Conservation (phyloP, 768 basidiomycete species). For the Auriscalpium microsporum region DNA sequence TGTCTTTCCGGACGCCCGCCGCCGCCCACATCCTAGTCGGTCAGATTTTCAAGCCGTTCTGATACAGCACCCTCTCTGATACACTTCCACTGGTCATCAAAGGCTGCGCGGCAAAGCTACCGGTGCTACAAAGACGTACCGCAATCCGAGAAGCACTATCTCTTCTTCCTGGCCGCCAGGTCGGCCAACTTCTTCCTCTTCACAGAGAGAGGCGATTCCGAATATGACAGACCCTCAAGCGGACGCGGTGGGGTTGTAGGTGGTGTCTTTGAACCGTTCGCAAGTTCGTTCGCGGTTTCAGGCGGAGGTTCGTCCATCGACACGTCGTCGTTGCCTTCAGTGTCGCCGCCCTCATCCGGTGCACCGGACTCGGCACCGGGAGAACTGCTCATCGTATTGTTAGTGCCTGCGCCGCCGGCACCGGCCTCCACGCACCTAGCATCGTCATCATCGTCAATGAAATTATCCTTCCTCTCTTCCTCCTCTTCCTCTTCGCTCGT, state of each 20-base stretch:
- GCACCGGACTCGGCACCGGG: not conserved
- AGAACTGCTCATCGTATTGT: not conserved
- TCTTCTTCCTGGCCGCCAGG: too few species aligned
- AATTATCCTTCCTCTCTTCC: slow-evolving; percentile 21
- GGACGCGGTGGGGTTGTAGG: not conserved
- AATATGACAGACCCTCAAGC: too few species aligned
- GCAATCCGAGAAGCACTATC: too few species aligned
- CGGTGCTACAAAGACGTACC: too few species aligned
- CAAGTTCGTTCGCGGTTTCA: not conserved
- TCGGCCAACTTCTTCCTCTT: too few species aligned
- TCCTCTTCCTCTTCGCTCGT: slow-evolving; percentile 37
- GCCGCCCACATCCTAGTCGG: too few species aligned
- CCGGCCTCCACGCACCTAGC: not conserved
- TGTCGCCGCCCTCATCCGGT: not conserved
- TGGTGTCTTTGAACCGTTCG: not conserved
- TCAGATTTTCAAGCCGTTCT: too few species aligned
- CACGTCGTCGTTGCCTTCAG: not conserved
- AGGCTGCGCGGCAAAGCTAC: too few species aligned
- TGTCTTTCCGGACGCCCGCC: too few species aligned
- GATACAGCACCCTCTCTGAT: not conserved
- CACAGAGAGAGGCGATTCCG: too few species aligned
- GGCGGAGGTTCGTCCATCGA: not conserved
- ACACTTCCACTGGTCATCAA: not conserved
- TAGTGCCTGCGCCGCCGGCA: not conserved
- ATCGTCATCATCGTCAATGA: slow-evolving; percentile 23